Base-by-base conservation (phyloP, 208 protist genomes). In the Wallacemonas collosoma region DNA sequence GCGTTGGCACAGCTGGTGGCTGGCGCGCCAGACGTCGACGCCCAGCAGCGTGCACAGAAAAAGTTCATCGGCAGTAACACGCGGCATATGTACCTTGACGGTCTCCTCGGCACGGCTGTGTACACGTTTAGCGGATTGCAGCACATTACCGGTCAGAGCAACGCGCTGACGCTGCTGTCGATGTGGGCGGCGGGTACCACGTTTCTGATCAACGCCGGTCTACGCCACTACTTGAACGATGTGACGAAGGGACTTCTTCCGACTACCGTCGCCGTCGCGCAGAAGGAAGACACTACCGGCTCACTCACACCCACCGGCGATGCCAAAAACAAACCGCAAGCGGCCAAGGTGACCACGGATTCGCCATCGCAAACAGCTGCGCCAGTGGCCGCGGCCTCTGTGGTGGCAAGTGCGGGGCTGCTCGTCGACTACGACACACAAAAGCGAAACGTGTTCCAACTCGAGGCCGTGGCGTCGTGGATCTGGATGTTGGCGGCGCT, bases 131-230 rank as follows among this genome's bases (percentile, higher is more conserved):
- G 85, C 56, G 83, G 82, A 0, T 68, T 90, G 60, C 77, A 90
- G 67, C 87, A 93, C 67, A 65, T 93, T 7, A 75, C 85, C n/a
- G 90, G 90, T 1, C 90, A 95, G 63, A 85, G 87, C 72, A 95
- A 77, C 48, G 81, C 81, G 1, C 81, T 93, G 44, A 87, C 81
- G 56, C 72, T 87, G 64, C 82, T 95, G 36, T 85, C 81, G 62
- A 85, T 93, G 83, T 95, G 90, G 87, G 80, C 83, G 0, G 86
- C 86, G 1, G 90, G 90, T 1, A 95, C 87, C 0, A 86, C 84
- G 1, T 93, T 91, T 63, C 64, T 92, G 11, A 73, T 95, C 26
- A 90, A 89, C 57, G 76, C 82, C 35, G 85, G 80, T 3, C 67
- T 85, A 56, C 89, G 89, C 7, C 80, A 77, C 70, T 83, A 61